A percentile compares a stretch with the other conserved stretches of the same genome.
phyloP scores from a whole-genome alignment of 2,329 filamentous ascomycete species.

The Cladosporium sp. region DNA sequence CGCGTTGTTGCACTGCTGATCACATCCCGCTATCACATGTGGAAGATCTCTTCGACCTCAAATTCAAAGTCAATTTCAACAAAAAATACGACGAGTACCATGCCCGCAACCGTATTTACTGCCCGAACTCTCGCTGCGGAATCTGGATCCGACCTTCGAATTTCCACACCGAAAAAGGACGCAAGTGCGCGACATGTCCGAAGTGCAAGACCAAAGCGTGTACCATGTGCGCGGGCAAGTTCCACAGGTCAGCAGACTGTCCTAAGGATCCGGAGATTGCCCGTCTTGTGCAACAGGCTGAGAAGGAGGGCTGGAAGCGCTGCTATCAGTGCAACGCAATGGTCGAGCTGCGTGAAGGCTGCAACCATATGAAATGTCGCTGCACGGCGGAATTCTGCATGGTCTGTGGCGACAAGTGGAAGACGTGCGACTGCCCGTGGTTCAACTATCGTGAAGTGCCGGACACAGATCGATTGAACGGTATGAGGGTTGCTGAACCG shows the following conservation, averaged over 20 bases:
- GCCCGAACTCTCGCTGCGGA: constrained; percentile 69
- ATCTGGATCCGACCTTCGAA: constrained; percentile 76
- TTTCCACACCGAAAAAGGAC: constrained; percentile 56
- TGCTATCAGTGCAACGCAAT: constrained; percentile 73
- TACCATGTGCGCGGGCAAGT: constrained; percentile 68
- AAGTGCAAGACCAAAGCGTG: constrained; percentile 75
- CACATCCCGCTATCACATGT: constrained; percentile 76
- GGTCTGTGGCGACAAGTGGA: constrained; percentile 80
- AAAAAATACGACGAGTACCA: constrained; percentile 75
- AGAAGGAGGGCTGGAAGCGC: constrained; percentile 69
- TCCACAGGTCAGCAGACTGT: constrained; percentile 70
- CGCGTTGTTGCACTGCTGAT: constrained; percentile 72
- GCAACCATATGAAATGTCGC: constrained; percentile 84
- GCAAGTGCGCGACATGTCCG: constrained; percentile 68
- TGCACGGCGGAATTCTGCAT: constrained; percentile 87
- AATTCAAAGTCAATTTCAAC: constrained; percentile 80
- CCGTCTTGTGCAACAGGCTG: constrained; percentile 63
- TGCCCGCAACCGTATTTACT: constrained; percentile 74
- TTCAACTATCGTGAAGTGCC: constrained; percentile 60
- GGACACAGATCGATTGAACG: constrained; percentile 56
- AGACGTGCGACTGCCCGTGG: constrained; percentile 78
- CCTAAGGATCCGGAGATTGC: constrained; percentile 69
- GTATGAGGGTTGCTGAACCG: constrained; percentile 52
- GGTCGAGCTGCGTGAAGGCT: constrained; percentile 79
- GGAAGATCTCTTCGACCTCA: constrained; percentile 68